Conservation (phyloP, 1,284 basidiomycete genomes). For the Leccinum fuscescens region DNA sequence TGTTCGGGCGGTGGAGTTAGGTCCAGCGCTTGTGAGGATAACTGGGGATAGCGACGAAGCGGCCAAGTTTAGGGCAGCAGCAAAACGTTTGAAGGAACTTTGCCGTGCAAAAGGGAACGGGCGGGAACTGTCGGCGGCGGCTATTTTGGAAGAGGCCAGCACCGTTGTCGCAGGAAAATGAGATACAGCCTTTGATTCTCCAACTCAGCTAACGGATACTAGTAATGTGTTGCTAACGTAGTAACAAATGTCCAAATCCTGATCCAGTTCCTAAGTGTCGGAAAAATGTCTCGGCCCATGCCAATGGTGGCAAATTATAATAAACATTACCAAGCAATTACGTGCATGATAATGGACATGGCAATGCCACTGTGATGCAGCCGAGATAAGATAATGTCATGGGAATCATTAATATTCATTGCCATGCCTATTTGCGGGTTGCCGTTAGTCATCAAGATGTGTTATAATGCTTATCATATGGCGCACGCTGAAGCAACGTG, state of each 20-base stretch:
- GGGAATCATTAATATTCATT: too few species aligned
- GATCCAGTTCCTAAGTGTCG: conserved; percentile 23
- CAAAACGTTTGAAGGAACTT: background rate
- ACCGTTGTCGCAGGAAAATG: too few species aligned
- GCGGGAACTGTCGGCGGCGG: background rate
- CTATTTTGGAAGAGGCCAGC: background rate
- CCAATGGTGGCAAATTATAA: too few species aligned
- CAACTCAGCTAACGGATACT: background rate
- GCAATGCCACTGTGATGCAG: too few species aligned
- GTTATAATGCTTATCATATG: too few species aligned
- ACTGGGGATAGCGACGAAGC: background rate
- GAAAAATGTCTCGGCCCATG: too few species aligned
- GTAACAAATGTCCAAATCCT: conserved; percentile 1
- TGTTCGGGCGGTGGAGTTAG: conserved; percentile 9
- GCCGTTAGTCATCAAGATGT: too few species aligned
- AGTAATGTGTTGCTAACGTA: background rate
- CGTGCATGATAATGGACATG: too few species aligned
- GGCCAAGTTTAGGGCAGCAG: background rate
- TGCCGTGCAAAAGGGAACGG: background rate
- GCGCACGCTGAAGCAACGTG: too few species aligned
- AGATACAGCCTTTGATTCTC: background rate
- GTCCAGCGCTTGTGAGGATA: background rate
- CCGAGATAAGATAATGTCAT: too few species aligned
- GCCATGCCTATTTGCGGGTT: too few species aligned
- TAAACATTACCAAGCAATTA: too few species aligned